Evolutionary conservation across 1,284 basidiomycete species (phyloP).

Genomic region (Salmacisia buchloeana): DNA sequence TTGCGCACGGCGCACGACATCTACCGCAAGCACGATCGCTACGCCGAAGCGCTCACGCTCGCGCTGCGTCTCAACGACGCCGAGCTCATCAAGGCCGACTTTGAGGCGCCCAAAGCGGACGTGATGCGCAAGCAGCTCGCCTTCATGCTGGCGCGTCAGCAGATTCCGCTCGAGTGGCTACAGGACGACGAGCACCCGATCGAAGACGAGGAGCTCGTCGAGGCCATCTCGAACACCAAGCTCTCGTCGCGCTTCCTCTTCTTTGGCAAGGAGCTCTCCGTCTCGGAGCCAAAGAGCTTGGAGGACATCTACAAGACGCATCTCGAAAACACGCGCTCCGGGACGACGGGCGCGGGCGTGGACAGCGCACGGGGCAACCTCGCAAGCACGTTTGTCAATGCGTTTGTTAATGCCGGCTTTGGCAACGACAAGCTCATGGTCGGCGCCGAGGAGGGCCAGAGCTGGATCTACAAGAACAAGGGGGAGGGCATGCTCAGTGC

Average conservation of each 20-base stretch:
- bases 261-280: constrained; percentile 92
- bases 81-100: constrained; percentile 61
- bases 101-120: constrained; percentile 42
- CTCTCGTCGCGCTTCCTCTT: constrained; percentile 70
- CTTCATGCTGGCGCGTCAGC: constrained; percentile 84
- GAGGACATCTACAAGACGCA: constrained; percentile 99
- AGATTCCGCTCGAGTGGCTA: constrained; percentile 86
- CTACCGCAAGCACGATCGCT: constrained; percentile 80
- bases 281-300: constrained; percentile 78
- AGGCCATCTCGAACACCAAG: constrained; percentile 69
- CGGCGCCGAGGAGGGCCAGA: constrained; percentile 86
- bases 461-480: constrained; percentile 99
- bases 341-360: constrained; percentile 56
- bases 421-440: constrained; percentile 99
- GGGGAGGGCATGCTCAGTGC: constrained; percentile 98
- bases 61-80: constrained; percentile 80
- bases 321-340: constrained; percentile 63
- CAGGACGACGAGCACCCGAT: constrained; percentile 58
- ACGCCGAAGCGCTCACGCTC: constrained; percentile 83
- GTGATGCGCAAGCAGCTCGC: constrained; percentile 91
- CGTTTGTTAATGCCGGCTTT: constrained; percentile 97
- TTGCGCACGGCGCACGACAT: constrained; percentile 82
- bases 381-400: constrained; percentile 96
- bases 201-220: constrained; percentile 57
- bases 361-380: constrained; percentile 93